Percentiles rank a stretch among this genome's conserved stretches.
Evolutionary conservation across 768 basidiomycete species (phyloP).

Genomic region (Russula compacta): DNA sequence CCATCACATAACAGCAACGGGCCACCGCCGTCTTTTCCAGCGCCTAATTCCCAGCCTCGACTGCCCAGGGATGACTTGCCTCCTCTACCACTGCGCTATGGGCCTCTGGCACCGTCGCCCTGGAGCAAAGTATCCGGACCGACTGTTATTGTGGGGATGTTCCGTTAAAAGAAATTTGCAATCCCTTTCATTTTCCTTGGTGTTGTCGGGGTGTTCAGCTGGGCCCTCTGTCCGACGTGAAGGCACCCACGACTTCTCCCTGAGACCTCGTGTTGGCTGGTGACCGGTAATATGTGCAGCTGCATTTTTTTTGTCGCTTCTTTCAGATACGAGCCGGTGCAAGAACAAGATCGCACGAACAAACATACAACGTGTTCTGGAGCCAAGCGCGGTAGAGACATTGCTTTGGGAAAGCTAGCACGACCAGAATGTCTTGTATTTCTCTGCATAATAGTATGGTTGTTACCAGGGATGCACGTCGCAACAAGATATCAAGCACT

Average conservation of each 20-base stretch:
- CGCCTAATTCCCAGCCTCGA: slow-evolving; percentile 21
- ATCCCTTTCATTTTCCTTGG: background rate
- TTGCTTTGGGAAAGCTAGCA: background rate
- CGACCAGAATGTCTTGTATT: background rate
- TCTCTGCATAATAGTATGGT: slow-evolving; percentile 1
- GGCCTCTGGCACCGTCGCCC: slow-evolving; percentile 50
- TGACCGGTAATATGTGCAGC: background rate
- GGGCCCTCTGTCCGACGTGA: background rate
- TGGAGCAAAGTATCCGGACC: slow-evolving; percentile 77
- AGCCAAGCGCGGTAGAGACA: background rate
- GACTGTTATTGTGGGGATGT: slow-evolving; percentile 49
- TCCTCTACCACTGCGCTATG: slow-evolving; percentile 45
- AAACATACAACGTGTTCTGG: background rate
- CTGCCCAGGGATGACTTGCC: slow-evolving; percentile 4
- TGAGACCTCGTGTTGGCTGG: background rate
- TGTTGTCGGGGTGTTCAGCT: background rate
- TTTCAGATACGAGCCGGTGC: background rate
- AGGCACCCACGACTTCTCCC: background rate
- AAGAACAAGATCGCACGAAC: background rate
- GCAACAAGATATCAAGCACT: slow-evolving; percentile 16
- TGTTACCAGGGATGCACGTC: slow-evolving; percentile 1
- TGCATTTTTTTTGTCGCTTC: background rate
- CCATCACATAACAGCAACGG: slow-evolving; percentile 22
- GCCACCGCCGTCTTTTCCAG: slow-evolving; percentile 16
- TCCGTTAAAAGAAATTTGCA: slow-evolving; percentile 36